Evolutionary conservation across 1,139 yeast genomes (phyloP).

Genomic region (Saccharomyces hybrid): DNA sequence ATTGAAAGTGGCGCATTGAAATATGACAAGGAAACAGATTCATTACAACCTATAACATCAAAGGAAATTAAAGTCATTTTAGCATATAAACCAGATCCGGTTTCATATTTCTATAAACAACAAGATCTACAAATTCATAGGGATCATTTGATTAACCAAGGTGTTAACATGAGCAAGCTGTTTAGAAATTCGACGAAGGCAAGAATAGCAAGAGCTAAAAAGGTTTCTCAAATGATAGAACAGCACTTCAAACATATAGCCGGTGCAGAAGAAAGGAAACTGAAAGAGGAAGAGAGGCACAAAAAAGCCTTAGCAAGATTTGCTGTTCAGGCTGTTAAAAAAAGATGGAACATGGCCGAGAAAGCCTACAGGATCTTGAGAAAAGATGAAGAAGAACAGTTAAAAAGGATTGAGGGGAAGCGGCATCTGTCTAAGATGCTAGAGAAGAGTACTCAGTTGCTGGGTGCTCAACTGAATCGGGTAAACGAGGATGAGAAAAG

Average conservation of each 20-base stretch:
- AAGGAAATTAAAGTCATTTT: slow-evolving; percentile 40
- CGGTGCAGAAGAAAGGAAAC: slow-evolving; percentile 81
- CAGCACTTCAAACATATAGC: slow-evolving; percentile 76
- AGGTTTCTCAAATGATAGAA: slow-evolving; percentile 76
- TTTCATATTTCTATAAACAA: slow-evolving; percentile 28
- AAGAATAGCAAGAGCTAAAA: slow-evolving; percentile 62
- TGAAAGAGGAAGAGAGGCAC: slow-evolving; percentile 61
- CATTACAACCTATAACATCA: slow-evolving; percentile 41
- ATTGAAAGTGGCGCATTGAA: slow-evolving; percentile 43
- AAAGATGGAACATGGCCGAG: slow-evolving; percentile 85
- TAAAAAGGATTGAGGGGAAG: slow-evolving; percentile 71
- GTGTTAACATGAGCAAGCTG: slow-evolving; percentile 60
- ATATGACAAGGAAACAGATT: slow-evolving; percentile 37
- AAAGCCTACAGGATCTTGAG: slow-evolving; percentile 58
- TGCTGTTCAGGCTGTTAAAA: slow-evolving; percentile 77
- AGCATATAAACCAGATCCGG: slow-evolving; percentile 25
- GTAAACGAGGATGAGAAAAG: slow-evolving; percentile 15
- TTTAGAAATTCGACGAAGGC: slow-evolving; percentile 61
- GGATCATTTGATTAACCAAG: slow-evolving; percentile 74
- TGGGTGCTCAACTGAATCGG: slow-evolving; percentile 68
- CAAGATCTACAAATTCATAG: slow-evolving; percentile 47
- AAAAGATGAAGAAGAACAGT: slow-evolving; percentile 55
- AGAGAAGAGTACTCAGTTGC: slow-evolving; percentile 82
- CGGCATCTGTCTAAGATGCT: slow-evolving; percentile 82
- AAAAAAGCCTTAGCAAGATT: slow-evolving; percentile 64